Evolutionary conservation across 208 protist species (phyloP).

Genomic region (Tritrichomonas foetus): DNA sequence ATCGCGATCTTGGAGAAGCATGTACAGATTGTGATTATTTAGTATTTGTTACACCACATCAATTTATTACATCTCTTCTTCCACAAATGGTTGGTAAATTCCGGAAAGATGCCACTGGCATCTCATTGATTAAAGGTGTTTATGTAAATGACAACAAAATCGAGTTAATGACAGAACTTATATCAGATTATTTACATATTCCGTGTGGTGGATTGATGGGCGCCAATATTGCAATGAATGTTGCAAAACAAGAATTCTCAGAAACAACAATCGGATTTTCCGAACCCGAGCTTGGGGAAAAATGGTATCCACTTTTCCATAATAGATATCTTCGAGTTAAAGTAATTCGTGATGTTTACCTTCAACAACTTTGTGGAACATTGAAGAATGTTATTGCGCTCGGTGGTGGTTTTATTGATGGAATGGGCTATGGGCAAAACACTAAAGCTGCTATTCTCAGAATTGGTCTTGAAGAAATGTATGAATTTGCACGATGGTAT

Average conservation of each 20-base stretch:
- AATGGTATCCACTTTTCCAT: neutral
- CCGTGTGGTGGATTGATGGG: slow-evolving; percentile 44
- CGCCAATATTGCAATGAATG: slow-evolving; percentile 51
- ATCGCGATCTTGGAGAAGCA: neutral
- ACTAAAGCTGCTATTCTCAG: slow-evolving; percentile 56
- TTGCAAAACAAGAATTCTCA: slow-evolving; percentile 30
- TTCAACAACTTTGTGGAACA: slow-evolving; percentile 37
- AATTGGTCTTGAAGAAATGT: slow-evolving; percentile 47
- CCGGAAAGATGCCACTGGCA: neutral
- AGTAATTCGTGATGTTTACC: slow-evolving; percentile 36
- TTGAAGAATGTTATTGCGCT: slow-evolving; percentile 55
- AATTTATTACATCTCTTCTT: slow-evolving; percentile 38
- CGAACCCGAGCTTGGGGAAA: slow-evolving; percentile 37
- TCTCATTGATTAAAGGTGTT: neutral
- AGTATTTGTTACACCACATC: slow-evolving; percentile 47
- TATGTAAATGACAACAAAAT: neutral
- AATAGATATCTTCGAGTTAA: neutral
- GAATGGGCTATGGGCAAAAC: slow-evolving; percentile 46
- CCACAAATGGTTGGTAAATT: neutral
- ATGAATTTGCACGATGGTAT: neutral
- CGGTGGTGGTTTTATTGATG: slow-evolving; percentile 51
- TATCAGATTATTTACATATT: slow-evolving; percentile 4
- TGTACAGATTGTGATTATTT: slow-evolving; percentile 42
- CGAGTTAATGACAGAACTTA: slow-evolving; percentile 44
- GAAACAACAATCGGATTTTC: slow-evolving; percentile 1